A percentile compares a stretch with the other conserved stretches of the same genome.
These are phyloP conservation scores for Lactifluus pinguis DNA, from an alignment of 768 basidiomycete genomes.

Conservation along the genomic window DNA sequence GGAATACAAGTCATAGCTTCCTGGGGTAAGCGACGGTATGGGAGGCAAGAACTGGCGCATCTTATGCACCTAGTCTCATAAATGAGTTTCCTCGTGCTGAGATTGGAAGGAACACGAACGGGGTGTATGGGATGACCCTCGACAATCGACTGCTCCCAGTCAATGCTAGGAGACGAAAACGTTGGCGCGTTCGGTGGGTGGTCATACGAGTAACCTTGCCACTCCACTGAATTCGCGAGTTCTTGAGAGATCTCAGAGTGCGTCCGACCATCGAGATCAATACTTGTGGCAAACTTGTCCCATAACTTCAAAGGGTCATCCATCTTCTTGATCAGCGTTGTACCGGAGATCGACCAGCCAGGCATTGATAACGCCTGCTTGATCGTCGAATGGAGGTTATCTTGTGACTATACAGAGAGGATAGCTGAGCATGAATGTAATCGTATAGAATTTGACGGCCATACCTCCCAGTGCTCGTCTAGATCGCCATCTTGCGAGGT, in stretches of 20 bases:
- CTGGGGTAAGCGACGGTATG: constrained; percentile 36
- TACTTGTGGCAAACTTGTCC: constrained; percentile 32
- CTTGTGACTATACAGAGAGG: neutral
- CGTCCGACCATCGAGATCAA: constrained; percentile 29
- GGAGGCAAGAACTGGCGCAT: constrained; percentile 45
- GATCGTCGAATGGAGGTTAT: neutral
- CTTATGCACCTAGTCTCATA: constrained; percentile 44
- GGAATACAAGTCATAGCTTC: constrained; percentile 41
- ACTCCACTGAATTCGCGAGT: constrained; percentile 41
- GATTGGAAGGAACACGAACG: constrained; percentile 25
- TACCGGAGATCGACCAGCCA: neutral
- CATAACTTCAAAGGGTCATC: constrained; percentile 34
- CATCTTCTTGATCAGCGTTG: neutral
- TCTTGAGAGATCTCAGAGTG: constrained; percentile 38
- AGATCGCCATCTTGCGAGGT: constrained; percentile 22
- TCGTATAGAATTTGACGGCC: too few species aligned
- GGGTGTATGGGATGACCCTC: constrained; percentile 56
- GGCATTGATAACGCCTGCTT: neutral
- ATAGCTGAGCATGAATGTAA: neutral
- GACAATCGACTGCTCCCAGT: constrained; percentile 54
- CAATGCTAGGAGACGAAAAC: constrained; percentile 40
- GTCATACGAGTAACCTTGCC: constrained; percentile 47
- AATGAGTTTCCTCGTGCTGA: neutral
- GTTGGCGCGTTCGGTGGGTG: constrained; percentile 38
- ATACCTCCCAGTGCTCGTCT: constrained; percentile 1